phyloP scores from a whole-genome alignment of 2,329 filamentous ascomycete genomes.

The Apiospora malaysiana region DNA sequence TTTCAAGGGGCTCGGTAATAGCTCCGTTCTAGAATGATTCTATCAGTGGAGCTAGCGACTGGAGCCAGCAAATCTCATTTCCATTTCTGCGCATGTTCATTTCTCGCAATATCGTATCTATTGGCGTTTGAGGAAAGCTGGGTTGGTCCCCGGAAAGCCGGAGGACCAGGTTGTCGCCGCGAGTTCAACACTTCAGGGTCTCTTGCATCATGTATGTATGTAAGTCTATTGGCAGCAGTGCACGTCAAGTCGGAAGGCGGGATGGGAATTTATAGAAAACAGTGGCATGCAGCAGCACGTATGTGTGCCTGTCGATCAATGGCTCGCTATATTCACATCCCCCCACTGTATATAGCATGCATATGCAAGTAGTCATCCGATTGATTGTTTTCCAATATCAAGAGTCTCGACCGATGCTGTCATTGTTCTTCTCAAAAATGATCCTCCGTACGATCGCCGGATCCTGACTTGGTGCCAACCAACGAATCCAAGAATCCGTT shows the following conservation, averaged over 20 bases:
- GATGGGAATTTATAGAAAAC: neutral
- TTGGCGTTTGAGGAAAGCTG: slow-evolving; percentile 8
- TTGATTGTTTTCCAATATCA: neutral
- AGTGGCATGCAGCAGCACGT: neutral
- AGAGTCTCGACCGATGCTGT: neutral
- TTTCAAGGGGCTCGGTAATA: slow-evolving; percentile 16
- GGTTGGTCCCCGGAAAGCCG: slow-evolving; percentile 15
- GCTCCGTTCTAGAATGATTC: slow-evolving; percentile 17
- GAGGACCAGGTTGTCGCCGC: neutral
- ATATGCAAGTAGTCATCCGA: neutral
- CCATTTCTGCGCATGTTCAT: slow-evolving; percentile 4
- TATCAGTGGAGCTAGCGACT: slow-evolving; percentile 17
- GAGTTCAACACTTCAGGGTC: slow-evolving; percentile 1
- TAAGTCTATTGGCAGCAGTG: neutral
- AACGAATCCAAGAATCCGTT: slow-evolving; percentile 6
- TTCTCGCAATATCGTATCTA: slow-evolving; percentile 10
- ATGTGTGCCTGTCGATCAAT: slow-evolving; percentile 13
- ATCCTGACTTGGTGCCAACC: slow-evolving; percentile 9
- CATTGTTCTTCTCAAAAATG: slow-evolving; percentile 3
- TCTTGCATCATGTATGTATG: slow-evolving; percentile 6
- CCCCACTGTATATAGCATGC: neutral
- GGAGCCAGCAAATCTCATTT: slow-evolving; percentile 8
- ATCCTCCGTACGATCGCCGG: neutral
- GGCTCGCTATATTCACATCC: neutral
- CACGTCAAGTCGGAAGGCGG: neutral